A percentile compares a stretch with the other conserved stretches of the same genome.
phyloP scores from a whole-genome alignment of 371 early-diverging fungal species.

The Basidiobolus meristosporus region DNA sequence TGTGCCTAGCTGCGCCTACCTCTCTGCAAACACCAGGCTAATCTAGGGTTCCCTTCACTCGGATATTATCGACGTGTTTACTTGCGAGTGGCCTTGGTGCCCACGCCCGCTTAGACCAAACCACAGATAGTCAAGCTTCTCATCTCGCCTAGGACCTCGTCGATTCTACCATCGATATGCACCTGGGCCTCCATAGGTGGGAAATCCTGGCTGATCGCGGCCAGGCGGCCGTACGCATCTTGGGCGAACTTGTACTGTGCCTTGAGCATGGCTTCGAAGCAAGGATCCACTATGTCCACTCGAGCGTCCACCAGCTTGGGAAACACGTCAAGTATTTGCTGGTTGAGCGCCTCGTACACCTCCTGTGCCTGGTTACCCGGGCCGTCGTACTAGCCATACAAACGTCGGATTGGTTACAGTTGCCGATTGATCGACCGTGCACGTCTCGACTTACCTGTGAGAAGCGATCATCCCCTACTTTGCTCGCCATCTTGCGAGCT shows the following conservation, averaged over 20 bases:
- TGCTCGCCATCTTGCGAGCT: constrained; percentile 60
- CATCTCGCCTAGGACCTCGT: constrained; percentile 72
- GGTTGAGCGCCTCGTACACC: constrained; percentile 64
- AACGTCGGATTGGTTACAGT: background rate
- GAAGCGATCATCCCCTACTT: constrained; percentile 57
- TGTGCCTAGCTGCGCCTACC: too few relatives aligned
- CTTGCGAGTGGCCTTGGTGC: too few relatives aligned
- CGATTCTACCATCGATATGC: constrained; percentile 38
- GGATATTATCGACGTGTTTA: too few relatives aligned
- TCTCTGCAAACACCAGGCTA: too few relatives aligned
- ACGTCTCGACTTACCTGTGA: too few relatives aligned
- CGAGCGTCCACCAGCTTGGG: constrained; percentile 77
- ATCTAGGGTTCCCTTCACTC: too few relatives aligned
- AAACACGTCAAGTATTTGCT: constrained; percentile 60
- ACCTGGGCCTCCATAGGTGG: constrained; percentile 7
- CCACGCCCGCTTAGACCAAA: too few relatives aligned
- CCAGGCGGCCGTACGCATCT: constrained; percentile 49
- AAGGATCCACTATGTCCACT: constrained; percentile 77
- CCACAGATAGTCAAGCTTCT: constrained; percentile 75
- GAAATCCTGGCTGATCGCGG: constrained; percentile 14
- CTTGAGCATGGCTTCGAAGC: constrained; percentile 85
- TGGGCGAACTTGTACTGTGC: constrained; percentile 69
- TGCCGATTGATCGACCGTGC: too few relatives aligned
- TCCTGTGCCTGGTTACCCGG: constrained; percentile 22
- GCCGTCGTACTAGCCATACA: constrained; percentile 3